phyloP scores from a whole-genome alignment of 371 early-diverging fungal genomes.

The Syncephalastrum contaminatum region DNA sequence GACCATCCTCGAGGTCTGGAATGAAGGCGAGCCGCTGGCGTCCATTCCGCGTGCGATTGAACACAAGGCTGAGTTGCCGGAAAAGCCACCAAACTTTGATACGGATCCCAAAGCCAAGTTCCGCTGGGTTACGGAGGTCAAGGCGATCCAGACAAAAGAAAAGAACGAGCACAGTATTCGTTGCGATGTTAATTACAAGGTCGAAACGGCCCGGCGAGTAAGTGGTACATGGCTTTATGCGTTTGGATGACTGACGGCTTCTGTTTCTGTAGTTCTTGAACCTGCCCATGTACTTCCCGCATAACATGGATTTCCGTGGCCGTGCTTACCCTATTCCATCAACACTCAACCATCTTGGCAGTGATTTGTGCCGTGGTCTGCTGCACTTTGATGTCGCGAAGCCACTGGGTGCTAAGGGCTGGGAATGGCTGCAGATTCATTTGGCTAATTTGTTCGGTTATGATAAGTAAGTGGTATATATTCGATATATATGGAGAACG shows the following conservation, averaged over 20 bases:
- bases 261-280: slow-evolving; percentile 64
- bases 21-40: slow-evolving; percentile 74
- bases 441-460: slow-evolving; percentile 91
- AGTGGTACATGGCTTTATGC: slow-evolving; percentile 20
- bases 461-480: slow-evolving; percentile 68
- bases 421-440: slow-evolving; percentile 95
- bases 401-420: slow-evolving; percentile 83
- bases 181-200: slow-evolving; percentile 93
- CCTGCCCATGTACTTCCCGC: slow-evolving; percentile 94
- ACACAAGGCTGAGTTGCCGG: slow-evolving; percentile 38
- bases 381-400: slow-evolving; percentile 83
- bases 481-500: not conserved
- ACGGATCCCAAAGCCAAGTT: slow-evolving; percentile 60
- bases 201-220: slow-evolving; percentile 93
- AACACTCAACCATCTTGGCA: slow-evolving; percentile 94
- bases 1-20: slow-evolving; percentile 87
- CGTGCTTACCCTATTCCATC: slow-evolving; percentile 97
- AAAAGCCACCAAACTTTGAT: slow-evolving; percentile 72
- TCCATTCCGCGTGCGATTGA: slow-evolving; percentile 62
- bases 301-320: slow-evolving; percentile 97
- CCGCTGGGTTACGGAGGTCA: slow-evolving; percentile 49
- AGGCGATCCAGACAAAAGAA: slow-evolving; percentile 53
- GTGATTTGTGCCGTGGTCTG: slow-evolving; percentile 94
- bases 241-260: not conserved
- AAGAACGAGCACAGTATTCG: slow-evolving; percentile 83